phyloP scores from a whole-genome alignment of 140 eudicot species.

The Cichorium intybus region DNA sequence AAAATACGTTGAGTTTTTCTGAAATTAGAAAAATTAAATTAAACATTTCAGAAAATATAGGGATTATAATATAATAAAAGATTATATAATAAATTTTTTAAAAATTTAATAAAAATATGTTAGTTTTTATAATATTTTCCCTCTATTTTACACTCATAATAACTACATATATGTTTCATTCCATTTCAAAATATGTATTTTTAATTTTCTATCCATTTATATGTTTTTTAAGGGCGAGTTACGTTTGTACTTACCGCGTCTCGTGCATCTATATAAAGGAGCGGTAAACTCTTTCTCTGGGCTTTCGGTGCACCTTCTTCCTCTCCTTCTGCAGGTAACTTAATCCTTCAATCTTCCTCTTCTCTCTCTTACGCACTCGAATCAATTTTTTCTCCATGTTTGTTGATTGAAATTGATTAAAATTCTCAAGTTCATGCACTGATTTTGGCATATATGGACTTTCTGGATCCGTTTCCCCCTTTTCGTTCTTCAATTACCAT shows the following conservation, averaged over 20 bases:
- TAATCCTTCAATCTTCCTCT: constrained; percentile 13
- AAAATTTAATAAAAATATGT: too few relatives aligned
- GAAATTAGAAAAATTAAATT: too few relatives aligned
- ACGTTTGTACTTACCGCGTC: constrained; percentile 8
- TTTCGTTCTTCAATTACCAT: constrained; percentile 1
- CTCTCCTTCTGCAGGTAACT: constrained; percentile 38
- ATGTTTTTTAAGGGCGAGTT: background rate
- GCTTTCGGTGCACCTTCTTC: constrained; percentile 26
- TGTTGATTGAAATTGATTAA: background rate
- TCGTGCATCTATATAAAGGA: constrained; percentile 23
- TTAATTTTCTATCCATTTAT: background rate
- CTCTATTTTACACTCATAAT: too few relatives aligned
- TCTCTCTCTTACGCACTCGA: background rate
- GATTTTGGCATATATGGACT: background rate
- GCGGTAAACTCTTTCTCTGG: constrained; percentile 26
- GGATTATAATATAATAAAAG: too few relatives aligned
- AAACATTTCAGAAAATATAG: too few relatives aligned
- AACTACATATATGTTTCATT: too few relatives aligned
- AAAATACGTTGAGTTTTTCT: too few relatives aligned
- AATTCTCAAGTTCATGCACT: background rate
- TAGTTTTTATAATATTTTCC: too few relatives aligned
- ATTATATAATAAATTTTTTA: too few relatives aligned
- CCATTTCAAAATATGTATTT: too few relatives aligned
- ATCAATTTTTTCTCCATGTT: background rate
- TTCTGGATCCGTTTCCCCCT: constrained; percentile 19